A percentile compares a stretch with the other conserved stretches of the same genome.
These are phyloP conservation scores for Beauveria sp. DNA, from an alignment of 2,329 filamentous ascomycete genomes.

Conservation along the genomic window DNA sequence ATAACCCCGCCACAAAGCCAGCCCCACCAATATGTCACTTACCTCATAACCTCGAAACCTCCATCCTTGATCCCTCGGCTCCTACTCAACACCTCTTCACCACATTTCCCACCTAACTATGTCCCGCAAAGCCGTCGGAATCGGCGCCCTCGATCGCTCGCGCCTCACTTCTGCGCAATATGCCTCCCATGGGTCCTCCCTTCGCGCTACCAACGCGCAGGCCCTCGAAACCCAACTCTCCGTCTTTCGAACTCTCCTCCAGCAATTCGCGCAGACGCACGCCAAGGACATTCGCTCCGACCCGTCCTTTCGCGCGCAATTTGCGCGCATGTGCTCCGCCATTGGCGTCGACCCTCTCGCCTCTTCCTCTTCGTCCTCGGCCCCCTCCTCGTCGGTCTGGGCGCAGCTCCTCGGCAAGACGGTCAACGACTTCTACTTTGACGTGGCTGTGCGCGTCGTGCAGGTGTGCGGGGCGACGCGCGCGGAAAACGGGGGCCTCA, in stretches of 20 bases:
- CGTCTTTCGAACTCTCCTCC: slow-evolving; percentile 90
- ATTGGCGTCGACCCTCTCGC: slow-evolving; percentile 94
- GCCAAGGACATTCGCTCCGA: slow-evolving; percentile 93
- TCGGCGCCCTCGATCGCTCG: slow-evolving; percentile 82
- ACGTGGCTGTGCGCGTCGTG: slow-evolving; percentile 89
- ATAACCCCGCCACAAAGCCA: background rate
- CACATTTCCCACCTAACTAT: background rate
- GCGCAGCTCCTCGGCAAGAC: slow-evolving; percentile 82
- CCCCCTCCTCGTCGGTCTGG: slow-evolving; percentile 62
- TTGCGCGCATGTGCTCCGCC: slow-evolving; percentile 95
- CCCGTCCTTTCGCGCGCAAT: slow-evolving; percentile 90
- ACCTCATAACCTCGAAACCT: background rate
- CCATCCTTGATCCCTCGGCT: background rate
- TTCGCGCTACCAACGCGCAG: slow-evolving; percentile 76
- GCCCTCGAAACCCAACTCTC: slow-evolving; percentile 89
- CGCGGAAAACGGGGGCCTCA: slow-evolving; percentile 85
- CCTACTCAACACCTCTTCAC: too few relatives aligned
- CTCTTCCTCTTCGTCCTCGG: slow-evolving; percentile 32
- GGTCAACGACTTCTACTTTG: slow-evolving; percentile 98
- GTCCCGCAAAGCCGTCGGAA: slow-evolving; percentile 70
- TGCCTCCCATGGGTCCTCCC: slow-evolving; percentile 76
- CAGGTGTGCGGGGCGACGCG: slow-evolving; percentile 84
- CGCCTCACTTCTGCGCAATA: slow-evolving; percentile 82
- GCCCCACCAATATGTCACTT: slow-evolving; percentile 4
- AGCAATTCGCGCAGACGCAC: slow-evolving; percentile 93